Evolutionary conservation across 495 filamentous ascomycete genomes (phyloP), one percentile per base, ranked within the genome.

Genomic region (Penicillium canescens): DNA sequence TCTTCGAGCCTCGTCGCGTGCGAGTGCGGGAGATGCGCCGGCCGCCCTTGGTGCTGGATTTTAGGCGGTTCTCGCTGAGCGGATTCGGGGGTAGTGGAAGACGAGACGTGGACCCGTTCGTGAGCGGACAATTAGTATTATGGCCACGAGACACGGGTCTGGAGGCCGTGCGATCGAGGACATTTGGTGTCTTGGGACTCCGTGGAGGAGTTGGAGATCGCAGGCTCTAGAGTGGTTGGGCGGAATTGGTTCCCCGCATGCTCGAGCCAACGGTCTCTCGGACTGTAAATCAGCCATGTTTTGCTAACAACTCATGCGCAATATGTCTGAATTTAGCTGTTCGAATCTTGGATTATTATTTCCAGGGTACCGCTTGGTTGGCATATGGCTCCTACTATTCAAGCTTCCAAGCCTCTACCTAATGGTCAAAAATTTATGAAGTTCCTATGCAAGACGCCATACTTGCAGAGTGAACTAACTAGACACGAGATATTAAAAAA

Each of bases 11-110:
- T 46, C 60, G 66, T 50, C 57, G 50, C 49, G 42, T 62, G 56
- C 70, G 68, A 6, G 66, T 59, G 51, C 67, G 70, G 38, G 68
- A 66, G 35, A 61, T 52, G 57, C 71, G 73, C 23, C 71, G 70
- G 21, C 64, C 64, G 43, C 57, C 57, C 58, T 71, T 71, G 54
- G 59, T 51, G 35, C 65, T 69, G 31, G 65, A 49, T 56, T 67
- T 69, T 14, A 72, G 54, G 28, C 66, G 70, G 56, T 72, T 72
- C 52, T 77, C 75, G 63, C 66, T 72, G 48, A 76, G 77, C 8
- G 80, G 86, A 52, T 75, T 79, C 20, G 84, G 83, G 92, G 92
- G 66, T 96, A 96, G 75, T 97, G 92, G 76, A 96, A 97, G 62
- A 95, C 86, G 65, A 96, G 88, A 42, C 82, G 80, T 23, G 92